Evolutionary conservation across 2,329 filamentous ascomycete species (phyloP).

Genomic region (Colletotrichum sojae): DNA sequence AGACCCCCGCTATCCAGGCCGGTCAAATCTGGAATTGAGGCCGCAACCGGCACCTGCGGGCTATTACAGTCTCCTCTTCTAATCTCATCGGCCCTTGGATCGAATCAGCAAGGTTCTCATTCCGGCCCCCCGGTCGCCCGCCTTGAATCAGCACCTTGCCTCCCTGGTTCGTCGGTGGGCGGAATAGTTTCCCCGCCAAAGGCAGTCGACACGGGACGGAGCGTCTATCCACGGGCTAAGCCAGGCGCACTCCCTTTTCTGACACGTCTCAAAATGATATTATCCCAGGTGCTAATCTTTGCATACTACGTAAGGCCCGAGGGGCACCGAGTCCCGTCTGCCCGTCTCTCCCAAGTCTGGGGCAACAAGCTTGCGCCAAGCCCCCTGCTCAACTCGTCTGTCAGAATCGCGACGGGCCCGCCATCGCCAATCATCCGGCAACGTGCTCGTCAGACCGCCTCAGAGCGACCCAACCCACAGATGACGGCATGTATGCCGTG

Average conservation of each 20-base stretch:
- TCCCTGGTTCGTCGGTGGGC: conserved; percentile 31
- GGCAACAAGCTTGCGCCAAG: conserved; percentile 35
- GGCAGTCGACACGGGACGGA: conserved; percentile 34
- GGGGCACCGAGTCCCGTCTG: conserved; percentile 21
- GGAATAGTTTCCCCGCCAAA: conserved; percentile 37
- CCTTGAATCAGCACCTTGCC: conserved; percentile 24
- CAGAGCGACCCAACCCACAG: conserved; percentile 25
- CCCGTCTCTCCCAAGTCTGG: conserved; percentile 15
- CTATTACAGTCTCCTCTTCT: conserved; percentile 10
- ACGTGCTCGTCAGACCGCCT: conserved; percentile 42
- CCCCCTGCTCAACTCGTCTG: conserved; percentile 14
- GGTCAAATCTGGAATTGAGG: conserved; percentile 7
- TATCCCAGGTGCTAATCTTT: conserved; percentile 26
- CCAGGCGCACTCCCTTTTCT: conserved; percentile 25
- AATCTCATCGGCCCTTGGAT: conserved; percentile 11
- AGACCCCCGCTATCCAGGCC: conserved; percentile 2
- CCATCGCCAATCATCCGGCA: conserved; percentile 42
- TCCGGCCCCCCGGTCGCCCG: conserved; percentile 9
- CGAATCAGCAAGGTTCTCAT: conserved; percentile 22
- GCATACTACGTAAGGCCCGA: not conserved
- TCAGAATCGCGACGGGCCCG: conserved; percentile 22
- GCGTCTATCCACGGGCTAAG: conserved; percentile 35
- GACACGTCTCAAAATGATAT: conserved; percentile 36
- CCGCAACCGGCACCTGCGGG: conserved; percentile 11
- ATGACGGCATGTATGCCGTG: conserved; percentile 1